phyloP scores from a whole-genome alignment of 495 filamentous ascomycete genomes.

The Diplogelasinospora grovesii region DNA sequence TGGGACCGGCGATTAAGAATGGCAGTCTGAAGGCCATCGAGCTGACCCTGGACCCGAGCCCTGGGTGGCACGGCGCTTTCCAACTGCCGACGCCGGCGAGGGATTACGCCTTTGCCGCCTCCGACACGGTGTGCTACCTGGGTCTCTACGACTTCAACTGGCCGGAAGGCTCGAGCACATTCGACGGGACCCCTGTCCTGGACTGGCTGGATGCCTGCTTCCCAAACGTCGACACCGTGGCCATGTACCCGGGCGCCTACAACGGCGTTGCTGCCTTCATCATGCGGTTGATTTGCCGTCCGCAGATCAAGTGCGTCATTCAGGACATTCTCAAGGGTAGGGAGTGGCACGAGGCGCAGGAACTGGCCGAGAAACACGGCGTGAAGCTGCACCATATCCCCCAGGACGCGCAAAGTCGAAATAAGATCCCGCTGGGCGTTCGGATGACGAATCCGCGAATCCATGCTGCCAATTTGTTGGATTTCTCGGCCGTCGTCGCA shows the following conservation, averaged over 20 bases:
- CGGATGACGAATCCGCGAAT: no score
- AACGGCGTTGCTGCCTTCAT: conserved; percentile 1
- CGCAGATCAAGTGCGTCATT: conserved; percentile 10
- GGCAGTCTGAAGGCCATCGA: conserved; percentile 19
- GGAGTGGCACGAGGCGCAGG: conserved; percentile 6
- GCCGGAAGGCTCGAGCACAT: background rate
- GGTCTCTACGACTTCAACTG: conserved; percentile 24
- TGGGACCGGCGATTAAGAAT: conserved; percentile 5
- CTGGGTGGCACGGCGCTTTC: background rate
- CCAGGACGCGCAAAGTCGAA: no score
- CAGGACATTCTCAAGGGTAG: conserved; percentile 11
- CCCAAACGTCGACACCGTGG: conserved; percentile 16
- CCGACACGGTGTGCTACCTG: conserved; percentile 13
- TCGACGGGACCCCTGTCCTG: conserved; percentile 20
- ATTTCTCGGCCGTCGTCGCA: no score
- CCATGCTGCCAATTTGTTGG: no score
- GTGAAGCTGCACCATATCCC: conserved; percentile 8
- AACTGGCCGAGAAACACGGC: conserved; percentile 8
- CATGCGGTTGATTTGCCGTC: conserved; percentile 9
- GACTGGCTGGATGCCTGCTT: conserved; percentile 18
- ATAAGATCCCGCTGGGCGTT: no score
- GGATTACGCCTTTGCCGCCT: conserved; percentile 10
- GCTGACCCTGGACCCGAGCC: conserved; percentile 1
- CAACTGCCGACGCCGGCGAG: background rate
- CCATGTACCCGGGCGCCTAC: conserved; percentile 13